A percentile compares a stretch with the other conserved stretches of the same genome.
Evolutionary conservation across 2,329 filamentous ascomycete genomes (phyloP).

Genomic region (Diaporthe destruens): DNA sequence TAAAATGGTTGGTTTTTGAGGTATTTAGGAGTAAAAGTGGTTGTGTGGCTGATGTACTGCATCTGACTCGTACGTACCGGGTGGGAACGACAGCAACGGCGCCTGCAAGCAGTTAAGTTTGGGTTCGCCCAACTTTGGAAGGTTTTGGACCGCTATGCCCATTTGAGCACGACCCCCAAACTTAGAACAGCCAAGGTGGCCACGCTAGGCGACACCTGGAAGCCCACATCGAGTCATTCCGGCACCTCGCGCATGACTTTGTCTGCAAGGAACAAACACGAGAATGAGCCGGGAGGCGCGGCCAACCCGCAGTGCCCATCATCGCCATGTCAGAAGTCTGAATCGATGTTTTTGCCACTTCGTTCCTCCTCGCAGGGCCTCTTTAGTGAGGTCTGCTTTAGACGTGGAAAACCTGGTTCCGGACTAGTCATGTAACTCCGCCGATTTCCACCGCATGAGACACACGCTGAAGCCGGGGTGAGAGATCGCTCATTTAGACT

Average conservation of each 20-base stretch:
- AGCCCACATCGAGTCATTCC: conserved; percentile 8
- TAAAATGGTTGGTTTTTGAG: too few species aligned
- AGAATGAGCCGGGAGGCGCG: not conserved
- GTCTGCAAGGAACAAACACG: not conserved
- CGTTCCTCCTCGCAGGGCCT: not conserved
- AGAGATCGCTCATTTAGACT: not conserved
- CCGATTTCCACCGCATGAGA: not conserved
- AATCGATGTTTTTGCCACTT: conserved; percentile 16
- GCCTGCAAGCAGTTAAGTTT: too few species aligned
- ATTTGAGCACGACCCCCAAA: conserved; percentile 18
- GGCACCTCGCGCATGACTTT: not conserved
- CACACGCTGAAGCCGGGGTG: not conserved
- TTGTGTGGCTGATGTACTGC: too few species aligned
- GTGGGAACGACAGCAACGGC: too few species aligned
- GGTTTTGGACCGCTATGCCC: conserved; percentile 6
- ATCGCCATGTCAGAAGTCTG: conserved; percentile 19
- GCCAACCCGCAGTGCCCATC: conserved; percentile 4
- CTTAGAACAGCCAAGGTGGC: conserved; percentile 26
- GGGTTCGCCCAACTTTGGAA: too few species aligned
- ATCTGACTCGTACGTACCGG: too few species aligned
- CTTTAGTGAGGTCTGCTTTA: not conserved
- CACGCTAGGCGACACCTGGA: not conserved
- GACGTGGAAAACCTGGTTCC: conserved; percentile 9
- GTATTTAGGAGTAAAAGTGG: too few species aligned
- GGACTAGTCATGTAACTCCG: conserved; percentile 6